Base-by-base conservation (phyloP, 345 rosid species). In the Rhodamnia argentea region DNA sequence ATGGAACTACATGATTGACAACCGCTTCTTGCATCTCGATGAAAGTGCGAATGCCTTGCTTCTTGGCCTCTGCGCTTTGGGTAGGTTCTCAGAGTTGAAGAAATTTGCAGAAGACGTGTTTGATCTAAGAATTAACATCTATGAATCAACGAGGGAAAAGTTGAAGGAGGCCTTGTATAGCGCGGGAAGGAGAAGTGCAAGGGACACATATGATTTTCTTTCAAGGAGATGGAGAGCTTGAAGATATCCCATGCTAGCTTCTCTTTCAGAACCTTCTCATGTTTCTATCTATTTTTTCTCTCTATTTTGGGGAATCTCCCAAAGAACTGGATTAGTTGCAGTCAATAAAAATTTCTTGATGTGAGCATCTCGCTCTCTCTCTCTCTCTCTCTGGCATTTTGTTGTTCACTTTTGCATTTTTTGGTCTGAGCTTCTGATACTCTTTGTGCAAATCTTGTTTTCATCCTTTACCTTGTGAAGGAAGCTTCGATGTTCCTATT, bases 1-100 rank as follows among this genome's bases (percentile, higher is more conserved):
- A 86, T 94, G 96, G 96, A 86, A 90, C 88, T 91, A 89, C 89
- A 88, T 92, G 91, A 87, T 88, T 24, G 91, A 92, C 70, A 92
- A 91, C 87, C 47, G 82, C 60, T 87, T 89, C 75, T 85, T 42
- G 7, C 91, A 91, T 85, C 89, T 91, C 52, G 93, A 90, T 86
- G 91, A 62, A 40, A 89, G 93, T 24, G 91, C 92, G 24, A 94
- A 90, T 85, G 90, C 85, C 10, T 83, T 92, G 84, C 96, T 94
- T 27, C 64, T 90, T 84, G 96, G 94, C 75, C 90, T 94, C 59
- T 7, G 83, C 54, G 90, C 87, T 88, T 82, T 94, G 85, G 88
- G 88, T 86, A 92, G 96, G 90, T 78, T 91, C 86, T 89, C 85
- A 11, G 91, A 90, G 83, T 91, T 91, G 82, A 85, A 84, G 84